phyloP scores from a whole-genome alignment of 176 grass and related monocot species.

The Themeda triandra region DNA sequence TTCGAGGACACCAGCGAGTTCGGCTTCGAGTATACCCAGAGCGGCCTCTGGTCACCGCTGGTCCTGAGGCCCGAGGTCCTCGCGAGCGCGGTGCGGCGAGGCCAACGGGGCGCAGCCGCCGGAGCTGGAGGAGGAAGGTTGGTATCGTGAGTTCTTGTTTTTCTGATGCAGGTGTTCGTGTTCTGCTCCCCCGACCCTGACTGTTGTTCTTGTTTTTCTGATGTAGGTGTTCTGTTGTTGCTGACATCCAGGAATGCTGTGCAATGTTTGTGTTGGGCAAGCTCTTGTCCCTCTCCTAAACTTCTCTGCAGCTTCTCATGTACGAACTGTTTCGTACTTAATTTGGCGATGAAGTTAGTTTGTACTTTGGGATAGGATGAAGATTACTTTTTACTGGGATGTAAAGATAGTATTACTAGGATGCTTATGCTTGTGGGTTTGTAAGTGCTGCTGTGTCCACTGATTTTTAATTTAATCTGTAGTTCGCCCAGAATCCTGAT shows the following conservation, averaged over 20 bases:
- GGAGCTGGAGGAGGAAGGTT: conserved; percentile 45
- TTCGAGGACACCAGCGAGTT: conserved; percentile 74
- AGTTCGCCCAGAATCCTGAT: neutral
- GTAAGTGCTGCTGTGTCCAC: neutral
- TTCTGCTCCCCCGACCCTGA: neutral
- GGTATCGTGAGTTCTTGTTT: neutral
- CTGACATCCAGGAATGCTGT: neutral
- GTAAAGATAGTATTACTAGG: neutral
- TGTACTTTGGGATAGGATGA: neutral
- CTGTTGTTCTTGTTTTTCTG: neutral
- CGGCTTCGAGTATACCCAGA: conserved; percentile 76
- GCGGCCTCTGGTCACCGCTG: conserved; percentile 84
- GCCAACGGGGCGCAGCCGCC: neutral
- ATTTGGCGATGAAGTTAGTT: neutral
- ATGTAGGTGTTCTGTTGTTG: conserved; percentile 51
- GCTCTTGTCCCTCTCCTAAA: neutral
- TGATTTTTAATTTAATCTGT: neutral
- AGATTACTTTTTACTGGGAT: neutral
- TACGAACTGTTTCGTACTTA: neutral
- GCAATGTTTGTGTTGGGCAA: neutral
- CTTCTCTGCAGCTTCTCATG: neutral
- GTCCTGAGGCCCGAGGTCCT: conserved; percentile 46
- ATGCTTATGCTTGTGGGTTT: neutral
- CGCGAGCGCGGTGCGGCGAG: neutral
- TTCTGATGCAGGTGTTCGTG: neutral